These are phyloP conservation scores for Isabelozyma heimii DNA, from an alignment of 805 yeast genomes.

Conservation along the genomic window DNA sequence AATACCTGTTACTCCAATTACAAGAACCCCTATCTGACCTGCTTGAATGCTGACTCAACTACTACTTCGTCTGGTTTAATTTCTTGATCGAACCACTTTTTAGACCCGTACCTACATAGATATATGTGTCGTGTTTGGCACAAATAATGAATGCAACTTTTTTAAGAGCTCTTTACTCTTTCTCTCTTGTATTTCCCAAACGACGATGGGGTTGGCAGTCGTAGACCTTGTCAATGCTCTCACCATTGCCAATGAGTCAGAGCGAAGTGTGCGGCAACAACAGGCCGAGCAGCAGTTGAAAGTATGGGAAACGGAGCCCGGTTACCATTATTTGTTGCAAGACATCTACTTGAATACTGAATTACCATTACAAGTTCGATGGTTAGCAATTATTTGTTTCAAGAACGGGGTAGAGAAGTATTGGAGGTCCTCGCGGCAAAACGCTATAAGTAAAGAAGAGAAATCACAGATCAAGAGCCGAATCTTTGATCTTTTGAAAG, in stretches of 20 bases:
- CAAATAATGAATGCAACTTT: neutral
- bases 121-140: neutral
- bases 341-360: slow-evolving; percentile 56
- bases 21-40: too few relatives aligned
- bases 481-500: slow-evolving; percentile 59
- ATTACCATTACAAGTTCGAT: slow-evolving; percentile 64
- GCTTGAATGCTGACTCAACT: too few relatives aligned
- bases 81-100: neutral
- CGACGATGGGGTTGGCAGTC: slow-evolving; percentile 10
- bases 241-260: slow-evolving; percentile 33
- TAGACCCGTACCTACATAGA: neutral
- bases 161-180: neutral
- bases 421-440: slow-evolving; percentile 72
- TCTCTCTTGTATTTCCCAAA: neutral
- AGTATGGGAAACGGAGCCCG: slow-evolving; percentile 64
- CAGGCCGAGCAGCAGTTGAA: slow-evolving; percentile 69
- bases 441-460: slow-evolving; percentile 59
- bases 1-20: too few relatives aligned
- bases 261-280: slow-evolving; percentile 51
- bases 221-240: slow-evolving; percentile 27
- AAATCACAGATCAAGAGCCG: slow-evolving; percentile 59
- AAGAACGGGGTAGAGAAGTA: slow-evolving; percentile 83
- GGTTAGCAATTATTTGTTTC: slow-evolving; percentile 85
- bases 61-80: too few relatives aligned
- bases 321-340: slow-evolving; percentile 58